These are phyloP conservation scores for Graphilbum sp. DNA, from an alignment of 2,329 filamentous ascomycete species.

Conservation along the genomic window DNA sequence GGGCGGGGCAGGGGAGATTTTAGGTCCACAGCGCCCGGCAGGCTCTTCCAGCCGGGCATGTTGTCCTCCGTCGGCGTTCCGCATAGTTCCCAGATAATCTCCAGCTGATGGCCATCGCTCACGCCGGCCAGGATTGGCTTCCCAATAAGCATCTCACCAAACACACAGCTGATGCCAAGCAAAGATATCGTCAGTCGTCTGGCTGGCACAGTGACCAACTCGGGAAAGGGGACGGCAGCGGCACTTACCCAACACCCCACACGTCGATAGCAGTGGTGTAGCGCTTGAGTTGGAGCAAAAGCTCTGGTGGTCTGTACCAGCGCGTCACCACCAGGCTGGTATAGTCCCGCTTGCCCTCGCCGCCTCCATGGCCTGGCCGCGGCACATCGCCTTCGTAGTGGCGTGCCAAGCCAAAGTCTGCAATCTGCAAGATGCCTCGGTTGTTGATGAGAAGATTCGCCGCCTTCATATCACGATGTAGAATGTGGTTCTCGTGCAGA, in stretches of 20 bases:
- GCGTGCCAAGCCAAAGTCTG: constrained; percentile 86
- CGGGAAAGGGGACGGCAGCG: constrained; percentile 19
- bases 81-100: constrained; percentile 86
- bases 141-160: constrained; percentile 91
- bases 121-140: constrained; percentile 87
- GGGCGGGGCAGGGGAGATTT: constrained; percentile 40
- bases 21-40: constrained; percentile 68
- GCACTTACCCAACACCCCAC: constrained; percentile 96
- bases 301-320: constrained; percentile 92
- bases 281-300: constrained; percentile 69
- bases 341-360: constrained; percentile 77
- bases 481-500: constrained; percentile 74
- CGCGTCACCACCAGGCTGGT: constrained; percentile 92
- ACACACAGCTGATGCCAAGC: constrained; percentile 56
- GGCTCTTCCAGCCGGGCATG: constrained; percentile 78
- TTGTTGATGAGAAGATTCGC: constrained; percentile 96
- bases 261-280: constrained; percentile 98
- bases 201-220: not conserved
- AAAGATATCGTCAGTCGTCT: no score
- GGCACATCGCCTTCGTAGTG: constrained; percentile 82
- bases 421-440: constrained; percentile 82
- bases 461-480: constrained; percentile 98
- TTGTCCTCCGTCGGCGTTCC: constrained; percentile 76
- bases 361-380: constrained; percentile 59
- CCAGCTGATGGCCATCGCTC: constrained; percentile 75